Evolutionary conservation across 108 stramenopile species (phyloP), one percentile per base, ranked within the genome.

Genomic region (Stephanodiscus triporus): DNA sequence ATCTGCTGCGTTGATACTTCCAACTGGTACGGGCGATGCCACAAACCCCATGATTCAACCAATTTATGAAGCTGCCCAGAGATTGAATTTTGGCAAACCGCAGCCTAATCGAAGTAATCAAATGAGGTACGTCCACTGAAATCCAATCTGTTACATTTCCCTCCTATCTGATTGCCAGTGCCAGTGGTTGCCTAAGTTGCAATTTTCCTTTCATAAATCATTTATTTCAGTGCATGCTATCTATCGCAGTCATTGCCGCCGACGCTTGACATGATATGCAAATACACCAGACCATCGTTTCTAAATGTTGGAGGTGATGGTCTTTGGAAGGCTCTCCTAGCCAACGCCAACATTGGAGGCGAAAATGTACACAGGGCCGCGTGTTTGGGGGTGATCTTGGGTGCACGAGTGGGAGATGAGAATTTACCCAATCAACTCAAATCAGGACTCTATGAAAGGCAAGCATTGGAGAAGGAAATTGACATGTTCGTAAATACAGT

Each of bases 281-380:
- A 91, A 70, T 91, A 95, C 81, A 60, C 78, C 10, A 67, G 60
- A 37, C 26, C 27, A 75, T 49, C 55, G 2, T 34, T 60, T 40
- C 59, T 53, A 17, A 71, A 72, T 45, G 43, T 14, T 48, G 74
- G 56, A 48, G 76, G 67, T 20, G 76, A 53, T 7, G 43, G 36
- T 32, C 62, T 63, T 24, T 91, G 90, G 86, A 65, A 68, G 5
- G 96, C 84, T 11, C 74, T 97, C 2, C 40, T 95, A 9, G 85
- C 86, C 36, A 95, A 90, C 77, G 92, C 94, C 68, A 97, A 95
- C 63, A 86, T 84, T 0, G 96, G 96, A 3, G 96, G 96, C 24
- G 96, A 97, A 63, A 97, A 97, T 82, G 94, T 94, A 5, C 92
- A 92, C 76, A 81, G 91, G 16, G 96, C 90, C 16, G 83, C 93